Conservation (phyloP, 495 filamentous ascomycete genomes). For the Cenococcum geophilum region DNA sequence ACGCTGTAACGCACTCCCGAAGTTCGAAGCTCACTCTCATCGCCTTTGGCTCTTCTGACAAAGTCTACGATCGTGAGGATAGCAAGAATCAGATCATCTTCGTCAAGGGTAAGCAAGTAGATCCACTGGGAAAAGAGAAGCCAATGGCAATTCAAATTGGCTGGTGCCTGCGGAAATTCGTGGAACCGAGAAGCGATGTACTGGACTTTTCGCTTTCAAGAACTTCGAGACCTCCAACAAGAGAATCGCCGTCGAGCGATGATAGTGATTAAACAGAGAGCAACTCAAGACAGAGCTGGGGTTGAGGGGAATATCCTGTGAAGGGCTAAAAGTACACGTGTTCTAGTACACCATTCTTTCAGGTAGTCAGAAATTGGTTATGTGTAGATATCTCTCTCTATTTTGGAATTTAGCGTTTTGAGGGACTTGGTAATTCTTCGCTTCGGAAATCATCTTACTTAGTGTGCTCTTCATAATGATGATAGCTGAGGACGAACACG, state of each 20-base stretch:
- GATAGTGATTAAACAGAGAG: conserved; percentile 15
- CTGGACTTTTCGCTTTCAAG: conserved; percentile 35
- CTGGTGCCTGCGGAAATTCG: conserved; percentile 36
- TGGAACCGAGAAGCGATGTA: conserved; percentile 37
- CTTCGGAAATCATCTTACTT: not conserved
- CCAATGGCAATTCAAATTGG: conserved; percentile 32
- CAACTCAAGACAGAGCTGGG: not conserved
- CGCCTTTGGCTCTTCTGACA: conserved; percentile 39
- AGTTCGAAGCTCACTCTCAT: conserved; percentile 35
- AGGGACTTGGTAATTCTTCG: not conserved
- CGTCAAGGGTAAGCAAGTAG: conserved; percentile 31
- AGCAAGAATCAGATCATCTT: conserved; percentile 38
- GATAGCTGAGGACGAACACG: too few relatives aligned
- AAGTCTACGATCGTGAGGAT: conserved; percentile 39
- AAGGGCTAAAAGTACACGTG: not conserved
- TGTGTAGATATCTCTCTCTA: conserved; percentile 1
- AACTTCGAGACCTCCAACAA: conserved; percentile 26
- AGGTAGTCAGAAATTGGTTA: not conserved
- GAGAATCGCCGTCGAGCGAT: conserved; percentile 23
- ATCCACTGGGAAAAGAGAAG: conserved; percentile 32
- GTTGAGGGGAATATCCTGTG: not conserved
- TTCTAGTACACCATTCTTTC: not conserved
- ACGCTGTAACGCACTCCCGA: conserved; percentile 11
- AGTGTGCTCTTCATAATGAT: too few relatives aligned
- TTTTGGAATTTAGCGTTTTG: not conserved